phyloP scores from a whole-genome alignment of 768 basidiomycete genomes.

The Lentinus tigrinus region DNA sequence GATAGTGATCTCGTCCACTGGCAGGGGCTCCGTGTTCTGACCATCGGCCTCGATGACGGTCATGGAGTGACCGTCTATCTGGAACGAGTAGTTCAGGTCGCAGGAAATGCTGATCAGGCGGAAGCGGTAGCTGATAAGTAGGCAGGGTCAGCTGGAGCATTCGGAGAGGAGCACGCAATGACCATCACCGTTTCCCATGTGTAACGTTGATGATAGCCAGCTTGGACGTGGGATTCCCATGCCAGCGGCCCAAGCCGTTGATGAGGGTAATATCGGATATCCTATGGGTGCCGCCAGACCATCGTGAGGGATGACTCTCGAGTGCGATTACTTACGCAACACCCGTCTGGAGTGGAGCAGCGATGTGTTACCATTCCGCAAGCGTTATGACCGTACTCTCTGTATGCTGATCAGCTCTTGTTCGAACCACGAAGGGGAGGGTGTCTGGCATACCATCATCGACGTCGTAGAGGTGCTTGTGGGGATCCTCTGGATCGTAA shows the following conservation, averaged over 20 bases:
- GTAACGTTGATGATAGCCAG: conserved; percentile 40
- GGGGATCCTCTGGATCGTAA: conserved; percentile 30
- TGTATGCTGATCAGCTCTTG: conserved; percentile 9
- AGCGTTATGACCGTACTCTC: conserved; percentile 48
- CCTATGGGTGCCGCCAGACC: conserved; percentile 6
- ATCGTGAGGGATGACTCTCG: not conserved
- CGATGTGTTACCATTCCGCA: conserved; percentile 42
- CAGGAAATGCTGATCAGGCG: conserved; percentile 53
- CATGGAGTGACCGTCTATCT: conserved; percentile 27
- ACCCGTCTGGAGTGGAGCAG: not conserved
- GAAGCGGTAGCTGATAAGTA: conserved; percentile 46
- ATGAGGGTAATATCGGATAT: conserved; percentile 38
- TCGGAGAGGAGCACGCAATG: too few species aligned
- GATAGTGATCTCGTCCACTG: conserved; percentile 25
- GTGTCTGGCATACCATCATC: conserved; percentile 23
- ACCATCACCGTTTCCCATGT: conserved; percentile 27
- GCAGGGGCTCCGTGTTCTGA: conserved; percentile 16
- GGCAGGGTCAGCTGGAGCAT: too few species aligned
- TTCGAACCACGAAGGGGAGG: conserved; percentile 5
- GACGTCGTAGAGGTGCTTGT: conserved; percentile 26
- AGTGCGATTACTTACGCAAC: conserved; percentile 14
- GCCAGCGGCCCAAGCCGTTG: conserved; percentile 47
- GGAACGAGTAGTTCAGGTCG: conserved; percentile 29
- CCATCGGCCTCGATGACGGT: conserved; percentile 32
- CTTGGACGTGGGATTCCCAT: conserved; percentile 31